A percentile compares a stretch with the other conserved stretches of the same genome.
Conservation (phyloP, 176 grass and related monocot genomes). For the Ananas comosus region DNA sequence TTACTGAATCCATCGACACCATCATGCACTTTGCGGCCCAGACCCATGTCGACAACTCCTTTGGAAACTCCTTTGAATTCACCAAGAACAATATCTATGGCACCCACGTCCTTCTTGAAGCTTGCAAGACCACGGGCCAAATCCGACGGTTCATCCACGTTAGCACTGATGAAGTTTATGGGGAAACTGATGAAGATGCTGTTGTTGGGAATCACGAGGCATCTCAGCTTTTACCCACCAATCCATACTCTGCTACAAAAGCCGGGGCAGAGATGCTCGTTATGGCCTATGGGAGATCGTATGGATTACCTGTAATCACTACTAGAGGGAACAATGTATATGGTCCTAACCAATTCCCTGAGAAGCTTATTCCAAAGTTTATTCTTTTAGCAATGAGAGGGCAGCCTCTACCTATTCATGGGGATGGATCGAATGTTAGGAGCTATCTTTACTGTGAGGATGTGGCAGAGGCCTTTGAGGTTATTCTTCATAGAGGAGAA, state of each 20-base stretch:
- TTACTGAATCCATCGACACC: constrained; percentile 17
- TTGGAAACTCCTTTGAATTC: constrained; percentile 21
- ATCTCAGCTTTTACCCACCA: constrained; percentile 10
- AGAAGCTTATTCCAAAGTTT: constrained; percentile 19
- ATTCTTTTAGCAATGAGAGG: constrained; percentile 16
- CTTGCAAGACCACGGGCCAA: constrained; percentile 14
- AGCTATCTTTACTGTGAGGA: constrained; percentile 22
- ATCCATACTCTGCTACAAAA: constrained; percentile 20
- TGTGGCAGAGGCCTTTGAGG: constrained; percentile 19
- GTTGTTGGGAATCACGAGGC: constrained; percentile 8
- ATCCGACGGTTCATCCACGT: constrained; percentile 13
- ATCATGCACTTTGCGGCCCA: constrained; percentile 21
- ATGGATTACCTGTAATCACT: constrained; percentile 17
- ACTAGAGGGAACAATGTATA: constrained; percentile 17
- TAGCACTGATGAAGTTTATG: constrained; percentile 16
- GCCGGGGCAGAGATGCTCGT: constrained; percentile 20
- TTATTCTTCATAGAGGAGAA: constrained; percentile 13
- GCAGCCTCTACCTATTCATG: constrained; percentile 10
- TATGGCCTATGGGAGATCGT: constrained; percentile 16
- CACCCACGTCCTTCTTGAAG: constrained; percentile 20
- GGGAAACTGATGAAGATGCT: constrained; percentile 16
- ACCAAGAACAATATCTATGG: constrained; percentile 20
- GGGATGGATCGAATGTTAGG: constrained; percentile 13
- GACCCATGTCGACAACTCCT: constrained; percentile 13
- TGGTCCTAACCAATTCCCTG: constrained; percentile 19